Evolutionary conservation across 2,329 filamentous ascomycete species (phyloP).

Genomic region (Aspergillus sclerotialis): DNA sequence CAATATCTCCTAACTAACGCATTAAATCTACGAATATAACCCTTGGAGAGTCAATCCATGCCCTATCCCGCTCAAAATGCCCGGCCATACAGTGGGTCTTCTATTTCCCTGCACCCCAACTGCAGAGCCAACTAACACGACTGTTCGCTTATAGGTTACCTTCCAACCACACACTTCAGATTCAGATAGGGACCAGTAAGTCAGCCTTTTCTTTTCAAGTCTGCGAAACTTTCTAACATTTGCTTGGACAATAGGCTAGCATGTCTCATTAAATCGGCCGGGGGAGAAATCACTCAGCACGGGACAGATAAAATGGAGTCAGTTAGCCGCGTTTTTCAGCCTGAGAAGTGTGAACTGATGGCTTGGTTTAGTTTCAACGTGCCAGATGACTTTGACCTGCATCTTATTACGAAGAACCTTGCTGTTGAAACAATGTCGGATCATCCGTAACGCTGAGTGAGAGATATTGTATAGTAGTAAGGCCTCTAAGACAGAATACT

Average conservation of each 20-base stretch:
- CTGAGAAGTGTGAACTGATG: not conserved
- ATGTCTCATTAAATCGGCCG: constrained; percentile 9
- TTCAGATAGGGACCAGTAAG: constrained; percentile 10
- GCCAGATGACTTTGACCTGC: constrained; percentile 9
- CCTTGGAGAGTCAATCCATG: too few relatives aligned
- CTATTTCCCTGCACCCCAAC: not conserved
- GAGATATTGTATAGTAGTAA: too few relatives aligned
- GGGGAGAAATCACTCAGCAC: constrained; percentile 8
- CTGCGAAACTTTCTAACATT: not conserved
- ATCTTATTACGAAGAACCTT: constrained; percentile 10
- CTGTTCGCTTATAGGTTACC: constrained; percentile 3
- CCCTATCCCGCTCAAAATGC: not conserved
- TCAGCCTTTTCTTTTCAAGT: not conserved
- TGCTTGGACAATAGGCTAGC: constrained; percentile 5
- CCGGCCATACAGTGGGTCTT: not conserved
- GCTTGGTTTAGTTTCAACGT: constrained; percentile 3
- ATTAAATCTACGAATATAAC: too few relatives aligned
- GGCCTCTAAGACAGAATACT: too few relatives aligned
- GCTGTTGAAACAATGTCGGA: constrained; percentile 10
- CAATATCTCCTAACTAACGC: too few relatives aligned
- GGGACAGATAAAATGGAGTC: constrained; percentile 5
- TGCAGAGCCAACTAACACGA: not conserved
- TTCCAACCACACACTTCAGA: constrained; percentile 6
- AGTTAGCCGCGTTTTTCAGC: not conserved
- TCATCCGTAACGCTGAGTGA: constrained; percentile 12